Conservation (phyloP, 306 rosid species). For the Rubus parviflorus region DNA sequence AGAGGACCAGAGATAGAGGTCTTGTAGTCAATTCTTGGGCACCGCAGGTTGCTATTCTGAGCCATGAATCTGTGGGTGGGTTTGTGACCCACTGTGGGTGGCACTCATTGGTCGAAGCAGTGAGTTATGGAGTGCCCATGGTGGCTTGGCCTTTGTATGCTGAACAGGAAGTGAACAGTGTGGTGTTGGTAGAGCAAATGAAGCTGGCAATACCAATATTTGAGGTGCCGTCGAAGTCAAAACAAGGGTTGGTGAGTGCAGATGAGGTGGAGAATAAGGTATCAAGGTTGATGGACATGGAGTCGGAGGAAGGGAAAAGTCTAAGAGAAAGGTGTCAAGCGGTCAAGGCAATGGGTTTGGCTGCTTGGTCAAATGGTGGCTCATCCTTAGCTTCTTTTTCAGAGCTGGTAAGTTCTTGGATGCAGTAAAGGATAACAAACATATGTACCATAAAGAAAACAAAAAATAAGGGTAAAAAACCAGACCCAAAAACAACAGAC, state of each 20-base stretch:
- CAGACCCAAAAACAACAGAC: no score
- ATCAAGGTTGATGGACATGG: constrained; percentile 15
- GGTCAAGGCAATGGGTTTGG: background rate
- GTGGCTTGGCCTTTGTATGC: constrained; percentile 33
- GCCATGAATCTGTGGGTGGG: constrained; percentile 27
- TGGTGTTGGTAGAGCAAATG: constrained; percentile 25
- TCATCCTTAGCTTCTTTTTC: constrained; percentile 9
- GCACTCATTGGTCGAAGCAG: constrained; percentile 26
- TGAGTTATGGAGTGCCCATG: constrained; percentile 28
- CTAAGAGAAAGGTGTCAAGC: constrained; percentile 8
- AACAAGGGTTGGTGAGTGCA: constrained; percentile 19
- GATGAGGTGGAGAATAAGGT: constrained; percentile 26
- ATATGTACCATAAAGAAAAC: background rate
- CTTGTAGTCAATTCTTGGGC: constrained; percentile 27
- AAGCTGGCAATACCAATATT: constrained; percentile 20
- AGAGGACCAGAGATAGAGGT: constrained; percentile 25
- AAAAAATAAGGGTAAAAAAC: no score
- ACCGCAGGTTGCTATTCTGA: constrained; percentile 20
- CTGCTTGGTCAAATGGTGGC: constrained; percentile 23
- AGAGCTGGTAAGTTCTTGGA: constrained; percentile 13
- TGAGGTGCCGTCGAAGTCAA: background rate
- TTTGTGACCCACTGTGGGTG: constrained; percentile 33
- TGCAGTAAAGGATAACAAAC: background rate
- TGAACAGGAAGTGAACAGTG: constrained; percentile 23
- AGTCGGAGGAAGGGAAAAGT: constrained; percentile 12